A percentile compares a stretch with the other conserved stretches of the same genome.
These are phyloP conservation scores for Exidia glandulosa DNA, from an alignment of 768 basidiomycete genomes.

Conservation along the genomic window DNA sequence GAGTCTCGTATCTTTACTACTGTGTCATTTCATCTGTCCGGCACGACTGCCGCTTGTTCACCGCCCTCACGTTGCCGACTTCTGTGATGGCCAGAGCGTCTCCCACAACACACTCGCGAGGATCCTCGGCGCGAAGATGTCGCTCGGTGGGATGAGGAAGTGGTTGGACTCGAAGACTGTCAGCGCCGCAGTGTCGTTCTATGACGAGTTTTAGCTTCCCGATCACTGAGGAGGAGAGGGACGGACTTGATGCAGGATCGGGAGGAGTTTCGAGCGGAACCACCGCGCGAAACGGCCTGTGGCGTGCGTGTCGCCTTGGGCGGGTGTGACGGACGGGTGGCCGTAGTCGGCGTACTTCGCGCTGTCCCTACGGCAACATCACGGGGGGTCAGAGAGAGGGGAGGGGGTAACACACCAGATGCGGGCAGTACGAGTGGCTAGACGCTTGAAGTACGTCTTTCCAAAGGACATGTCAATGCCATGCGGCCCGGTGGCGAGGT, in stretches of 20 bases:
- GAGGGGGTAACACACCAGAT: neutral
- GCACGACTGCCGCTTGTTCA: no score
- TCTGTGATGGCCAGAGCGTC: neutral
- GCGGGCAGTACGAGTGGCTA: neutral
- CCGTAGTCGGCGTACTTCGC: no score
- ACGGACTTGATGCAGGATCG: no score
- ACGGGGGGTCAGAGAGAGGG: neutral
- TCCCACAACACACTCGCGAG: slow-evolving; percentile 10
- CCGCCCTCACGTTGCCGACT: no score
- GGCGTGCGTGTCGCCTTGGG: no score
- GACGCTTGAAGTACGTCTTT: neutral
- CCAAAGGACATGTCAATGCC: neutral
- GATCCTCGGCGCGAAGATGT: slow-evolving; percentile 12
- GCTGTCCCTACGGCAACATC: no score
- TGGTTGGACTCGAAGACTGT: slow-evolving; percentile 7
- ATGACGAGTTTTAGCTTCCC: neutral
- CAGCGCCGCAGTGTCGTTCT: slow-evolving; percentile 10
- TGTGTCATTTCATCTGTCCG: no score
- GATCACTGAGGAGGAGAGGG: neutral
- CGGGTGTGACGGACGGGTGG: no score
- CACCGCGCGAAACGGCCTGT: no score
- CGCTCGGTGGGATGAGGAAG: slow-evolving; percentile 10
- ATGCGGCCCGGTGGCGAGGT: neutral
- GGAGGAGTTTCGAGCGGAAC: no score
- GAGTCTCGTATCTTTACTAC: no score